These are phyloP conservation scores for Bolboschoenus planiculmis DNA, from an alignment of 176 grass and related monocot species.

Conservation along the genomic window DNA sequence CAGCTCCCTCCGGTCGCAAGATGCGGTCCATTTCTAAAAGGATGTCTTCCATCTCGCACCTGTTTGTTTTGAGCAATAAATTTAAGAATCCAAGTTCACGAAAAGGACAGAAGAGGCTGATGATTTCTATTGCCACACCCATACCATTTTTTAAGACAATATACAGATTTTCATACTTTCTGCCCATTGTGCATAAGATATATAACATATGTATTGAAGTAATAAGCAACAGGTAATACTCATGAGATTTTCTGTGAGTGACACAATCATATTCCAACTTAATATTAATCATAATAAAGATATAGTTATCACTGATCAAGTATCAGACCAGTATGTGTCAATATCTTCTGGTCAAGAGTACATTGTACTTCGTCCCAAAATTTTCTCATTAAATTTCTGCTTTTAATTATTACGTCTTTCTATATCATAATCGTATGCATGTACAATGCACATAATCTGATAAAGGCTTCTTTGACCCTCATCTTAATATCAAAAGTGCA, in stretches of 20 bases:
- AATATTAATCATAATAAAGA: not conserved
- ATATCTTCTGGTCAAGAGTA: not conserved
- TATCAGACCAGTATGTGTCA: not conserved
- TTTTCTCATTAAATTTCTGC: not conserved
- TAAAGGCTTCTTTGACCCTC: not conserved
- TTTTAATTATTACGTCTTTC: not conserved
- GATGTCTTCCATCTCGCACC: constrained; percentile 61
- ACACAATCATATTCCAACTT: not conserved
- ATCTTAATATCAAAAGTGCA: constrained; percentile 2
- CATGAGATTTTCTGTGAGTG: not conserved
- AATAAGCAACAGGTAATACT: not conserved
- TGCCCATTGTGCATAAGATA: not conserved
- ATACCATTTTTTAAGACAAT: not conserved
- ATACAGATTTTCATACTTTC: not conserved
- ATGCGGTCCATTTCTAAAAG: constrained; percentile 96
- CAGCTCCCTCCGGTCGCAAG: constrained; percentile 67
- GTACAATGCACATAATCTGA: not conserved
- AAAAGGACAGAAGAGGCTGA: not conserved
- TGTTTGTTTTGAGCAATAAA: constrained; percentile 17
- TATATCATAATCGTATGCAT: not conserved
- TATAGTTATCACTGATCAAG: not conserved
- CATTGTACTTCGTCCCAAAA: not conserved
- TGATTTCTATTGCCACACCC: not conserved
- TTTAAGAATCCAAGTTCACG: not conserved
- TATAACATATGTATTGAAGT: not conserved